A percentile compares a stretch with the other conserved stretches of the same genome.
Conservation (phyloP, 2,329 filamentous ascomycete species). For the Xylariales sp. region DNA sequence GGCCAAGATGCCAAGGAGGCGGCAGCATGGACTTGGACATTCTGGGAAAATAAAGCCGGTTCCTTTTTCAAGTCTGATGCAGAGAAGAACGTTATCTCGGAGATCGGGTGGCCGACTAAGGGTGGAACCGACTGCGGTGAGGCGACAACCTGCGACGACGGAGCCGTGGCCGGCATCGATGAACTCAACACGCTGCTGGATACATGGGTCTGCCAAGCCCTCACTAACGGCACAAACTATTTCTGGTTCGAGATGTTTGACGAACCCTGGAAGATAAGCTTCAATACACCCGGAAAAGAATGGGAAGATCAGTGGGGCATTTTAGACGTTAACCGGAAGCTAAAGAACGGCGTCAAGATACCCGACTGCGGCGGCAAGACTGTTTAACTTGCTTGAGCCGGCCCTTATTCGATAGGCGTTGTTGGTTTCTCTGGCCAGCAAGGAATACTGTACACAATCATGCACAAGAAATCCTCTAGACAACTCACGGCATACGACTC, state of each 20-base stretch:
- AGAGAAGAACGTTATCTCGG: conserved; percentile 81
- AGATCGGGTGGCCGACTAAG: conserved; percentile 89
- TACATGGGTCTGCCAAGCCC: conserved; percentile 83
- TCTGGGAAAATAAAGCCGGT: conserved; percentile 80
- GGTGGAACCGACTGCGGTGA: conserved; percentile 83
- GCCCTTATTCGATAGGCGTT: background rate
- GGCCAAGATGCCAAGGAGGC: conserved; percentile 76
- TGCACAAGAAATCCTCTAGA: conserved; percentile 6
- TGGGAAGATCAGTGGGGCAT: conserved; percentile 98
- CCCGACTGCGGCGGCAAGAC: conserved; percentile 86
- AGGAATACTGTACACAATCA: conserved; percentile 15
- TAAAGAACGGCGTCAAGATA: conserved; percentile 87
- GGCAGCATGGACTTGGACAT: conserved; percentile 82
- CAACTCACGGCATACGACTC: conserved; percentile 22
- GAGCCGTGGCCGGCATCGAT: conserved; percentile 80
- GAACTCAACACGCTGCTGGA: conserved; percentile 89
- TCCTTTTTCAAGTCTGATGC: conserved; percentile 71
- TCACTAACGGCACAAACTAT: conserved; percentile 87
- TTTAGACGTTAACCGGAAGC: conserved; percentile 83
- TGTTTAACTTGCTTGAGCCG: conserved; percentile 51
- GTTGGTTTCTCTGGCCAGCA: background rate
- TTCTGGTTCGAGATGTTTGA: conserved; percentile 99
- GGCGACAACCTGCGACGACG: conserved; percentile 67
- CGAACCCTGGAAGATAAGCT: conserved; percentile 90
- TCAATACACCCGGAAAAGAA: conserved; percentile 73